A percentile compares a stretch with the other conserved stretches of the same genome.
phyloP scores from a whole-genome alignment of 345 rosid species.

The Balakata baccata region DNA sequence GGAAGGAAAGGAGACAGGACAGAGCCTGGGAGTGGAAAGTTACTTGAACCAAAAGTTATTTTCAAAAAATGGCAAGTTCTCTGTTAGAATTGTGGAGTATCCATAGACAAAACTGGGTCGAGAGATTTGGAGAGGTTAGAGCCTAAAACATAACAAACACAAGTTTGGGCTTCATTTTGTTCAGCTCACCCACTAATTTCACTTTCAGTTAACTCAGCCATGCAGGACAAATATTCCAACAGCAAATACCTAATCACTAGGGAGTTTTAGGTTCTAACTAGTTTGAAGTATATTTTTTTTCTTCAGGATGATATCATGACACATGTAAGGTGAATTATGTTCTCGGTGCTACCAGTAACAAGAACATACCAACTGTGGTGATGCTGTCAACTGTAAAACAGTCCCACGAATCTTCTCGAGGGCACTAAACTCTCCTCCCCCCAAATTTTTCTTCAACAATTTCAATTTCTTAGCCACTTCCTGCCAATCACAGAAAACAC shows the following conservation, averaged over 20 bases:
- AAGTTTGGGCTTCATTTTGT: neutral
- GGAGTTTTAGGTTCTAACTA: neutral
- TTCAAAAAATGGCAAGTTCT: neutral
- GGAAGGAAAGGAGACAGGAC: neutral
- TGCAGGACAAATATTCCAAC: neutral
- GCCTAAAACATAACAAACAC: neutral
- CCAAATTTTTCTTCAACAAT: slow-evolving; percentile 59
- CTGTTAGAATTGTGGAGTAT: neutral
- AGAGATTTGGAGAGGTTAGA: neutral
- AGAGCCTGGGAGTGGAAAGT: neutral
- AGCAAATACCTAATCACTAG: neutral
- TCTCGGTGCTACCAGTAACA: neutral
- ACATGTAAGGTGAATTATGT: neutral
- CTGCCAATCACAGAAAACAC: slow-evolving; percentile 37
- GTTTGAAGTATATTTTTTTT: too few relatives aligned
- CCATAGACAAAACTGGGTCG: neutral
- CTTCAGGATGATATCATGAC: neutral
- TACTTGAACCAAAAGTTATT: neutral
- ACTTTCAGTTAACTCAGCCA: neutral
- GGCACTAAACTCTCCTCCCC: slow-evolving; percentile 51
- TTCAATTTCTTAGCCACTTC: slow-evolving; percentile 59
- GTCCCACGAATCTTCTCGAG: slow-evolving; percentile 73
- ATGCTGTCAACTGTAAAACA: slow-evolving; percentile 64
- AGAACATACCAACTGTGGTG: slow-evolving; percentile 62
- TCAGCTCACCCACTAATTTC: neutral